Percentiles rank a stretch among this genome's conserved stretches.
Conservation (phyloP, 2,329 filamentous ascomycete genomes). For the Aspergillus hiratsukae region DNA sequence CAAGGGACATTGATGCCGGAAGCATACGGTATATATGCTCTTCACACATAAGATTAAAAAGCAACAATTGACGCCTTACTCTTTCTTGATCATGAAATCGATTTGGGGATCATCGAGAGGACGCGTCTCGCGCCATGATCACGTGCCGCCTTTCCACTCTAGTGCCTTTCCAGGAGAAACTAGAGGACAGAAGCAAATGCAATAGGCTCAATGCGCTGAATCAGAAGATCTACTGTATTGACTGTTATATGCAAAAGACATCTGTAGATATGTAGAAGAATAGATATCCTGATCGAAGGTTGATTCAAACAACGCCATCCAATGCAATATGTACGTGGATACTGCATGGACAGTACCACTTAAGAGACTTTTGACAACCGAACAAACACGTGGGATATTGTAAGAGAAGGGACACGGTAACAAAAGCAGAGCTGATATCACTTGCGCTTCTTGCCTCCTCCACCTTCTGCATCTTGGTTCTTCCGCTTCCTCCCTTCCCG, state of each 20-base stretch:
- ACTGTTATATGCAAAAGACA: not conserved
- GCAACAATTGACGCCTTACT: not conserved
- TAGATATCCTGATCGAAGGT: not conserved
- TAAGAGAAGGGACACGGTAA: conserved; percentile 15
- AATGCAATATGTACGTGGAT: conserved; percentile 20
- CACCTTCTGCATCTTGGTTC: conserved; percentile 50
- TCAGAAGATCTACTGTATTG: not conserved
- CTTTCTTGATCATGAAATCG: not conserved
- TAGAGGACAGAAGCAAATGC: not conserved
- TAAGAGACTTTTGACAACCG: conserved; percentile 14
- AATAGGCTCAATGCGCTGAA: not conserved
- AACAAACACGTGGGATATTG: conserved; percentile 21
- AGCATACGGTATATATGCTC: not conserved
- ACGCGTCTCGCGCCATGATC: conserved; percentile 32
- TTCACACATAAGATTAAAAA: not conserved
- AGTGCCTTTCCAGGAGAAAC: not conserved
- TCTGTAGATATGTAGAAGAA: not conserved
- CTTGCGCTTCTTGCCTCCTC: conserved; percentile 44
- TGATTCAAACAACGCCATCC: conserved; percentile 15
- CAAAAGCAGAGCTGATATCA: conserved; percentile 21
- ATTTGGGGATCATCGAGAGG: conserved; percentile 3
- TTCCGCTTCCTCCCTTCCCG: conserved; percentile 80
- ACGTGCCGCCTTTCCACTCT: conserved; percentile 18
- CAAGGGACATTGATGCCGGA: not conserved
- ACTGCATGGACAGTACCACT: conserved; percentile 12